Percentiles rank a stretch among this genome's conserved stretches.
These are phyloP conservation scores for Oropetium thomaeum DNA, from an alignment of 176 grass and related monocot genomes.

Conservation along the genomic window DNA sequence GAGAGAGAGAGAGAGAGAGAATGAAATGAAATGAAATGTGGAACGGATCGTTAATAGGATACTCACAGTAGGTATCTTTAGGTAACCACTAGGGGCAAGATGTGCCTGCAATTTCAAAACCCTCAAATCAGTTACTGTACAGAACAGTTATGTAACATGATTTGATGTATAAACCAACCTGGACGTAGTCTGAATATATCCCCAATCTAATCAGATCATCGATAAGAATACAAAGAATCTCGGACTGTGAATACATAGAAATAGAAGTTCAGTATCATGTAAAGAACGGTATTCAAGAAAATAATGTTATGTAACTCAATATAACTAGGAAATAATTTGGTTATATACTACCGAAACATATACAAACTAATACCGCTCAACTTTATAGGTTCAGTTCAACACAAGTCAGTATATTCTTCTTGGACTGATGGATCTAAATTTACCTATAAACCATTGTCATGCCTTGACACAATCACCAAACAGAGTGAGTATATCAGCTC, in stretches of 20 bases:
- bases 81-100: constrained; percentile 85
- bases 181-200: constrained; percentile 89
- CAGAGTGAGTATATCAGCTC: too few relatives aligned
- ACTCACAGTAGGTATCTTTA: constrained; percentile 94
- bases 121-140: constrained; percentile 22
- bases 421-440: too few relatives aligned
- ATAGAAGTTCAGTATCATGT: constrained; percentile 17
- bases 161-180: constrained; percentile 49
- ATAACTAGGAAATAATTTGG: neutral
- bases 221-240: constrained; percentile 60
- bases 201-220: constrained; percentile 76
- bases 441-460: too few relatives aligned
- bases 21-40: constrained; percentile 4
- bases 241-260: constrained; percentile 31
- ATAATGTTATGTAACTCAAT: constrained; percentile 27
- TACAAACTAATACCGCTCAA: neutral
- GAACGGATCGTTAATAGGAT: constrained; percentile 7
- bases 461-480: neutral
- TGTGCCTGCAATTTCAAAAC: constrained; percentile 67
- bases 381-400: constrained; percentile 1
- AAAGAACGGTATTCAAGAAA: too few relatives aligned
- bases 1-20: too few relatives aligned
- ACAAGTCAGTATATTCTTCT: neutral
- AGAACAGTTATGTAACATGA: neutral
- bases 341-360: neutral